Percentiles rank a stretch among this genome's conserved stretches.
phyloP scores from a whole-genome alignment of 2,329 filamentous ascomycete genomes.

The Nectriaceae sp. region DNA sequence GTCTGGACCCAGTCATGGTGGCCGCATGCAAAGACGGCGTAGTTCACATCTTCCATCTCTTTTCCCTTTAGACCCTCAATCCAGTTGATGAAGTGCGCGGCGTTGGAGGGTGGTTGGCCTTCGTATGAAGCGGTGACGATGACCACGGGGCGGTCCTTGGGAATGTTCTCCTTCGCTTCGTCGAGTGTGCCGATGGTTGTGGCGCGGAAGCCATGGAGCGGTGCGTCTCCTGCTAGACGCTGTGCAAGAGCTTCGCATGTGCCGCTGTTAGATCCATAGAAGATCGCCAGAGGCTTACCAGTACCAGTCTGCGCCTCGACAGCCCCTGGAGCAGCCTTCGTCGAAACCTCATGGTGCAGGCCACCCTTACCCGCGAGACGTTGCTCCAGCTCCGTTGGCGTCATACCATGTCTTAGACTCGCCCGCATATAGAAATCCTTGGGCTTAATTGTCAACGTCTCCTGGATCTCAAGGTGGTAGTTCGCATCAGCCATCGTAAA shows the following conservation, averaged over 20 bases:
- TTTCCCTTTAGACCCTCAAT: slow-evolving; percentile 53
- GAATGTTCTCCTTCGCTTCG: slow-evolving; percentile 59
- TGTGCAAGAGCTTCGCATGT: slow-evolving; percentile 73
- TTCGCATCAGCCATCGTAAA: slow-evolving; percentile 62
- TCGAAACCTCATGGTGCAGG: slow-evolving; percentile 7
- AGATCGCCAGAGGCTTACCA: slow-evolving; percentile 59
- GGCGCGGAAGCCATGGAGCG: slow-evolving; percentile 59
- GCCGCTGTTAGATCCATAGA: slow-evolving; percentile 74
- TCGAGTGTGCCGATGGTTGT: slow-evolving; percentile 59
- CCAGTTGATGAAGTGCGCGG: slow-evolving; percentile 68
- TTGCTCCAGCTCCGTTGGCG: slow-evolving; percentile 48
- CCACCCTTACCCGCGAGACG: slow-evolving; percentile 39
- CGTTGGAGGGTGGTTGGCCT: slow-evolving; percentile 73
- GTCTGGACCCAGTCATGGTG: slow-evolving; percentile 59
- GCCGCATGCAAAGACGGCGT: slow-evolving; percentile 72
- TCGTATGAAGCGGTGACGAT: slow-evolving; percentile 74
- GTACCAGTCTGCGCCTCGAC: slow-evolving; percentile 6
- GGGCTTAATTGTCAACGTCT: slow-evolving; percentile 64
- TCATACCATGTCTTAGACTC: slow-evolving; percentile 50
- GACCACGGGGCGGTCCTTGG: slow-evolving; percentile 61
- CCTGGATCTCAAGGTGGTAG: slow-evolving; percentile 57
- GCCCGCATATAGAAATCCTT: slow-evolving; percentile 65
- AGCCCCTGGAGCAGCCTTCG: neutral
- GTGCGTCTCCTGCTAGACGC: slow-evolving; percentile 60
- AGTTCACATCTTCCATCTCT: slow-evolving; percentile 58